phyloP scores from a whole-genome alignment of 768 basidiomycete genomes.

The Agaricus subrufescens region DNA sequence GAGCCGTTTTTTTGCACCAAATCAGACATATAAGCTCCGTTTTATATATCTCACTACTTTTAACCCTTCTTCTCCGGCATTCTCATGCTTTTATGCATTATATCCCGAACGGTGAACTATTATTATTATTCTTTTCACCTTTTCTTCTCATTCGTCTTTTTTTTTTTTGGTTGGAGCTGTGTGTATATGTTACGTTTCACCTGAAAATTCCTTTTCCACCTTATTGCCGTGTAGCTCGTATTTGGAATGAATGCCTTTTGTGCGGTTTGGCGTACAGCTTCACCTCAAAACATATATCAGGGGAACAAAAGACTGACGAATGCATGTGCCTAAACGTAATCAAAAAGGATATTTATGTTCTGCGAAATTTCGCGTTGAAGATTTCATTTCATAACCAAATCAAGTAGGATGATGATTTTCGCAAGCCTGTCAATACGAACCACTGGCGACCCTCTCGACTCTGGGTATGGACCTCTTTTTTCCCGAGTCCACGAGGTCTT shows the following conservation, averaged over 20 bases:
- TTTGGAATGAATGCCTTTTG: background rate
- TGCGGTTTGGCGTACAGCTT: too few species aligned
- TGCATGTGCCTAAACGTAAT: too few species aligned
- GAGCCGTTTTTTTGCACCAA: background rate
- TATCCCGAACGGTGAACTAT: conserved; percentile 9
- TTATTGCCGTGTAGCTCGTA: background rate
- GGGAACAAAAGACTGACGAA: too few species aligned
- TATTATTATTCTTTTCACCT: conserved; percentile 10
- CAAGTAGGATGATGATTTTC: too few species aligned
- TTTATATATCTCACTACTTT: conserved; percentile 8
- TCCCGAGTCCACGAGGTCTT: too few species aligned
- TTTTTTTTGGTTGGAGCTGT: background rate
- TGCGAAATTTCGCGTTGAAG: too few species aligned
- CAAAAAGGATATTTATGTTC: too few species aligned
- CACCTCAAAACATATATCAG: too few species aligned
- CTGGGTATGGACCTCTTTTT: too few species aligned
- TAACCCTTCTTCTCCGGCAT: background rate
- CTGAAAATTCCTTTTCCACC: background rate
- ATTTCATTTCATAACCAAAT: too few species aligned
- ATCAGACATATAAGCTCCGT: conserved; percentile 7
- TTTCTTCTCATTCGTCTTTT: background rate
- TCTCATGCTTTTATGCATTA: conserved; percentile 9
- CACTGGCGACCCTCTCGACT: too few species aligned
- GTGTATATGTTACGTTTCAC: conserved; percentile 1
- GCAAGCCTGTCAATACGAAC: too few species aligned